Conservation (phyloP, 1,284 basidiomycete species). For the Irpex sp. region DNA sequence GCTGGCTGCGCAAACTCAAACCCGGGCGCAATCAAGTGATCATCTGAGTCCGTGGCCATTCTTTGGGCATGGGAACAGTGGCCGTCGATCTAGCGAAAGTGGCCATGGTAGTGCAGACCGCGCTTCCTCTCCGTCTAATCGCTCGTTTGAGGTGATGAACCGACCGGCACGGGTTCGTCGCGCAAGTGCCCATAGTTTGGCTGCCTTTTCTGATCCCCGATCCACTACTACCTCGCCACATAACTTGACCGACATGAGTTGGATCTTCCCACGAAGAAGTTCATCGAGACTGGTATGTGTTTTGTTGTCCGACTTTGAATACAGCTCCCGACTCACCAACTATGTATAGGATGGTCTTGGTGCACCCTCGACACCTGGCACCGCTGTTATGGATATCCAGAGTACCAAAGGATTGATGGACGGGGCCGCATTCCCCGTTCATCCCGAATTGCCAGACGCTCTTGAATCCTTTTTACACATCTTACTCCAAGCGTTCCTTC, state of each 20-base stretch:
- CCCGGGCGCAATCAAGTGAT: conserved; percentile 22
- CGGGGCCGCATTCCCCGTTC: conserved; percentile 10
- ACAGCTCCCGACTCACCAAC: not conserved
- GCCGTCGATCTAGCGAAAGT: conserved; percentile 27
- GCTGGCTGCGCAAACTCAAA: not conserved
- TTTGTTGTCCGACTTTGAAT: conserved; percentile 13
- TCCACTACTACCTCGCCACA: conserved; percentile 36
- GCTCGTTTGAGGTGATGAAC: conserved; percentile 71
- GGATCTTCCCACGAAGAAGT: conserved; percentile 68
- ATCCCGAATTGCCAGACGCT: conserved; percentile 34
- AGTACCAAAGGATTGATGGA: conserved; percentile 41
- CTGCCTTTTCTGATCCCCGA: conserved; percentile 35
- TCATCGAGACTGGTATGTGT: conserved; percentile 60
- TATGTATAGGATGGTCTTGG: conserved; percentile 60
- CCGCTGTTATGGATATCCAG: conserved; percentile 36
- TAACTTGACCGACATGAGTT: conserved; percentile 67
- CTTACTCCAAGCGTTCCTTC: conserved; percentile 52
- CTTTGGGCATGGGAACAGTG: conserved; percentile 2
- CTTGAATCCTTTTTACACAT: conserved; percentile 43
- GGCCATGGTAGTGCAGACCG: conserved; percentile 12
- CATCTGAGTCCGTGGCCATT: conserved; percentile 21
- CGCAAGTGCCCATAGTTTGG: conserved; percentile 44
- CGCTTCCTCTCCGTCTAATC: conserved; percentile 24
- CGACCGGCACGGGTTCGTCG: conserved; percentile 50
- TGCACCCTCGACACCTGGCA: conserved; percentile 47